phyloP scores from a whole-genome alignment of 2,329 filamentous ascomycete species.

The Trichophyton mentagrophytes region DNA sequence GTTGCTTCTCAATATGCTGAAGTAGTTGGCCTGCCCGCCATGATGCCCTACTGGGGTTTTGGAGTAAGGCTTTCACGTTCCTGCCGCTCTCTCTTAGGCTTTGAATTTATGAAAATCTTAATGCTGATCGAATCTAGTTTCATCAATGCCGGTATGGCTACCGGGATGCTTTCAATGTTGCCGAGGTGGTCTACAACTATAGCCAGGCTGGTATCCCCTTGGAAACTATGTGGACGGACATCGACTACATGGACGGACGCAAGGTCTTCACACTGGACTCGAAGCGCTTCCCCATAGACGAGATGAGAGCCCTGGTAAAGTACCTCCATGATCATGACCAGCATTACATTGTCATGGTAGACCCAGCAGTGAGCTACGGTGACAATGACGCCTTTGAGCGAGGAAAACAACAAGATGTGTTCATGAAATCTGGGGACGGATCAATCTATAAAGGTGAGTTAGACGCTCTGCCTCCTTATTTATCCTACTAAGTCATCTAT shows the following conservation, averaged over 20 bases:
- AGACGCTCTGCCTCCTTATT: not conserved
- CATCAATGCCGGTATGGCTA: constrained; percentile 52
- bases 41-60: constrained; percentile 50
- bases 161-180: constrained; percentile 27
- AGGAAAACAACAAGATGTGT: constrained; percentile 42
- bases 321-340: constrained; percentile 50
- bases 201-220: constrained; percentile 22
- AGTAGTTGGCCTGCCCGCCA: constrained; percentile 39
- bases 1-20: constrained; percentile 45
- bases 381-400: constrained; percentile 43
- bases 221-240: constrained; percentile 25
- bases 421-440: constrained; percentile 41
- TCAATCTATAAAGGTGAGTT: constrained; percentile 30
- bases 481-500: not conserved
- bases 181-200: constrained; percentile 25
- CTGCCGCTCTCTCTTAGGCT: not conserved
- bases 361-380: constrained; percentile 35
- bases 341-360: constrained; percentile 59
- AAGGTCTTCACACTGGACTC: constrained; percentile 29
- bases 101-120: not conserved
- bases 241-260: constrained; percentile 21
- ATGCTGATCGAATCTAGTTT: constrained; percentile 13
- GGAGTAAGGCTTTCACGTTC: constrained; percentile 27
- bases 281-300: constrained; percentile 43
- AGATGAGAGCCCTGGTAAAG: constrained; percentile 50